These are phyloP conservation scores for Buddleja alternifolia DNA, from an alignment of 257 asterid genomes.

Conservation along the genomic window DNA sequence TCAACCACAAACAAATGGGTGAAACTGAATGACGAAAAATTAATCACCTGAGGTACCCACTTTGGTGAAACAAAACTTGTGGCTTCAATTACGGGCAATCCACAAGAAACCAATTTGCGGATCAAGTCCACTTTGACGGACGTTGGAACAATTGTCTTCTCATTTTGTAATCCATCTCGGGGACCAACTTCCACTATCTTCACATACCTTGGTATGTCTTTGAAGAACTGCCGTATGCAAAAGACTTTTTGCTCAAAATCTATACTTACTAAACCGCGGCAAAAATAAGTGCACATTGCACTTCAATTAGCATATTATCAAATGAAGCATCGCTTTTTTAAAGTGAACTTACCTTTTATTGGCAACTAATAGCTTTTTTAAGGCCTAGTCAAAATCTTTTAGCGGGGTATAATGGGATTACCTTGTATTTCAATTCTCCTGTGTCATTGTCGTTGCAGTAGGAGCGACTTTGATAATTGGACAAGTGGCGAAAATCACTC, in stretches of 20 bases:
- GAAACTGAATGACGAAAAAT: slow-evolving; percentile 5
- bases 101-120: slow-evolving; percentile 70
- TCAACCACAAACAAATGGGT: not conserved
- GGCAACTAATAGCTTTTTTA: not conserved
- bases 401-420: slow-evolving; percentile 28
- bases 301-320: not conserved
- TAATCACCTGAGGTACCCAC: slow-evolving; percentile 97
- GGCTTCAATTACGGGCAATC: slow-evolving; percentile 88
- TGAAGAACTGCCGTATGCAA: slow-evolving; percentile 55
- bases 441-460: slow-evolving; percentile 41
- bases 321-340: not conserved
- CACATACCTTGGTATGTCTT: slow-evolving; percentile 70
- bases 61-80: slow-evolving; percentile 97
- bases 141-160: slow-evolving; percentile 80
- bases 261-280: slow-evolving; percentile 13
- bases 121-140: slow-evolving; percentile 74
- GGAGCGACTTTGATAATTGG: slow-evolving; percentile 44
- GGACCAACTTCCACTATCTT: slow-evolving; percentile 98
- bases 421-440: slow-evolving; percentile 57
- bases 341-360: not conserved
- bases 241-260: slow-evolving; percentile 26
- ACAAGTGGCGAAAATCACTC: slow-evolving; percentile 43
- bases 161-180: slow-evolving; percentile 93
- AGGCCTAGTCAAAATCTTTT: slow-evolving; percentile 2
- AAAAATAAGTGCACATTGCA: not conserved